Percentiles rank a stretch among this genome's conserved stretches.
Conservation (phyloP, 139 green algal genomes). For the Coccomyxa sp. region DNA sequence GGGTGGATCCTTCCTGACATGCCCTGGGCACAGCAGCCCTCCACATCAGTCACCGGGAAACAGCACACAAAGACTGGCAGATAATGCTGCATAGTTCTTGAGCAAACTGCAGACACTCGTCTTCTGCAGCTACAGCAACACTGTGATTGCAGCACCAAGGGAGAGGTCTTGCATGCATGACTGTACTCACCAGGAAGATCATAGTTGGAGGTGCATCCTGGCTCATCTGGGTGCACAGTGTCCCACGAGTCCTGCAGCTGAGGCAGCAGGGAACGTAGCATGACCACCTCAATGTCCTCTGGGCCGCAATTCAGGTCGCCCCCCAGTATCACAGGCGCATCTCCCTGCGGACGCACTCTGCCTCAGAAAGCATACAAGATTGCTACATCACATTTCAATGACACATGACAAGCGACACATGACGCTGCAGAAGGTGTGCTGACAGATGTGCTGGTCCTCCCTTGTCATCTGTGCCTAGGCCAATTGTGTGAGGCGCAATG, state of each 20-base stretch:
- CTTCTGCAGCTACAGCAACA: background rate
- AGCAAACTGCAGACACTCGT: background rate
- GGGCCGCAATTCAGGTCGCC: conserved; percentile 3
- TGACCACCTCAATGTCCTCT: background rate
- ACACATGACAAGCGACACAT: no score
- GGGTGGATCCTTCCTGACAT: background rate
- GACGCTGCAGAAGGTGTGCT: background rate
- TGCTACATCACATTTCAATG: background rate
- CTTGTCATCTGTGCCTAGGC: background rate
- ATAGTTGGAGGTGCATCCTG: conserved; percentile 8
- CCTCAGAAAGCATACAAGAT: background rate
- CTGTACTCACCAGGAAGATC: background rate
- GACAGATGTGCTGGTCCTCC: background rate
- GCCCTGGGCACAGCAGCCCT: background rate
- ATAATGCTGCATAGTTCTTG: background rate
- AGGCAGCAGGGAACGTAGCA: background rate
- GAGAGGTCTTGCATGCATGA: background rate
- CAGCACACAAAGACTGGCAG: background rate
- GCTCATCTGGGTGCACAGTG: conserved; percentile 3
- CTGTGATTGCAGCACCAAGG: background rate
- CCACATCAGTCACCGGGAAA: background rate
- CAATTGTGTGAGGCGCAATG: background rate
- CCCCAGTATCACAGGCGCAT: background rate
- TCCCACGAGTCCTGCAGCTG: background rate
- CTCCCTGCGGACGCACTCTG: background rate